Base-by-base conservation (phyloP, 1,284 basidiomycete genomes). In the Boletus sp. region DNA sequence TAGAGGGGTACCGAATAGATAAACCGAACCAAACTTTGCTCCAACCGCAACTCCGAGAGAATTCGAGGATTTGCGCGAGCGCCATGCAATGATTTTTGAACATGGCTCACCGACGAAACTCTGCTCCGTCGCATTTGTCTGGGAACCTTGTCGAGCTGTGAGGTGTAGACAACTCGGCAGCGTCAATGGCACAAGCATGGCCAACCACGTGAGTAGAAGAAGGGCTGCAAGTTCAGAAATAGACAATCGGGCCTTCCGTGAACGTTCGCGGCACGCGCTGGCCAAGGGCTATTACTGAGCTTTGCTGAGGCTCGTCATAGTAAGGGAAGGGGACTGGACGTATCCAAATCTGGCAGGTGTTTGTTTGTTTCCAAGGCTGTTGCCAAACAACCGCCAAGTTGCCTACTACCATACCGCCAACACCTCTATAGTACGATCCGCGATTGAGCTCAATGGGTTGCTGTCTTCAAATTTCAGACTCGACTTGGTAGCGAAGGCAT, bases 21-120 rank as follows among this genome's bases (percentile, higher is more conserved):
- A 70, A 0, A 72, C 51, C 6, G 70, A 68, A n/a, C 69, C 69
- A n/a, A 61, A 56, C 19, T 62, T 52, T 25, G 62, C 66, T 8
- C 71, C 71, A 2, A 71, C 49, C 3, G 69, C 69, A n/a, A 40
- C 54, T n/a, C 60, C 52, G 22, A 55, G 44, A 20, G 41, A 39
- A 8, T 49, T 44, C 2, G 48, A 46, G 12, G 50, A 26, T 12
- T 12, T 32, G 8, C 43, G 32, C 5, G 51, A 41, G 9, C 52
- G 43, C 66, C 66, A 64, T 3, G 66, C 45, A 4, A 50, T 33
- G 10, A 67, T 44, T 8, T 29, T 51, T 7, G 63, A 47, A 16
- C 48, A 53, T 4, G 39, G 46, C 43, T 64, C 62, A 8, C 58
- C 46, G n/a, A 54, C 25, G 19, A 64, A 61, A 43, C 61, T 62